These are phyloP conservation scores for Raddia distichophylla DNA, from an alignment of 176 grass and related monocot species.

Conservation along the genomic window DNA sequence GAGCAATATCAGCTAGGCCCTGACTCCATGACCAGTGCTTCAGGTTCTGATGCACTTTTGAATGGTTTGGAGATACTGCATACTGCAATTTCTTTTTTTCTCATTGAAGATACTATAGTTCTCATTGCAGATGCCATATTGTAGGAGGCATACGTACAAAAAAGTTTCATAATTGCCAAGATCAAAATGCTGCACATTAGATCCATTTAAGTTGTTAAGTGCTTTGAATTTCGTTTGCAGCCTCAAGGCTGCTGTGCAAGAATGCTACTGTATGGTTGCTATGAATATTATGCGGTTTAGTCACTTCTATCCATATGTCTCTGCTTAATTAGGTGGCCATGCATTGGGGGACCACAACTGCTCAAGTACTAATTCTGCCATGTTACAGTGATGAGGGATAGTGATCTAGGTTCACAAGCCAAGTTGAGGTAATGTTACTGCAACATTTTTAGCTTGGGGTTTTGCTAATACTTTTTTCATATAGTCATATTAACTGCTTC, in stretches of 20 bases:
- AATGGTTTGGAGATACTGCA: too few relatives aligned
- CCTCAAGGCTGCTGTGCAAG: constrained; percentile 56
- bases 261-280: constrained; percentile 14
- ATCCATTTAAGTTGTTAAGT: constrained; percentile 42
- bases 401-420: constrained; percentile 10
- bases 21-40: too few relatives aligned
- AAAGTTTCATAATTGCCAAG: background rate
- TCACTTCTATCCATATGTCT: background rate
- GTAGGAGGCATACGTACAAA: background rate
- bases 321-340: background rate
- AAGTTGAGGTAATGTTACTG: constrained; percentile 43
- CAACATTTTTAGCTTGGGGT: constrained; percentile 31
- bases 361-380: constrained; percentile 5
- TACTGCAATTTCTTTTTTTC: background rate
- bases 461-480: constrained; percentile 24
- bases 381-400: background rate
- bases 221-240: constrained; percentile 39
- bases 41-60: too few relatives aligned
- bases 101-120: background rate
- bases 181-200: background rate
- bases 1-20: too few relatives aligned
- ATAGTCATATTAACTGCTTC: too few relatives aligned
- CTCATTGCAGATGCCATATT: background rate
- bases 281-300: too few relatives aligned
- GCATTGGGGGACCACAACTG: background rate